Conservation (phyloP, 2,329 filamentous ascomycete genomes). For the Colletotrichum sojae region DNA sequence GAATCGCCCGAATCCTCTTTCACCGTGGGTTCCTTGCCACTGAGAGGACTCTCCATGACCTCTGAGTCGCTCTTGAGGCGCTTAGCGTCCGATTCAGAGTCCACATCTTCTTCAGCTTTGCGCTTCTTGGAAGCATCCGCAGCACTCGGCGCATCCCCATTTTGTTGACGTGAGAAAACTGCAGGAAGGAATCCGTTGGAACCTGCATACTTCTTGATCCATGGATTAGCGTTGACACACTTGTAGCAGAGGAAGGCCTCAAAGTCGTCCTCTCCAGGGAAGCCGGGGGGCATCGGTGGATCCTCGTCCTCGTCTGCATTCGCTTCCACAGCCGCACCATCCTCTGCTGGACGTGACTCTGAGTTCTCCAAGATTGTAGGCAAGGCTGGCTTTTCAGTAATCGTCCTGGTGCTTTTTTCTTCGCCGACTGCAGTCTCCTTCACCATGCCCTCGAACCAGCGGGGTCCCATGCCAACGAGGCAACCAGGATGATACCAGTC, state of each 20-base stretch:
- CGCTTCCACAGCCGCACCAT: conserved; percentile 14
- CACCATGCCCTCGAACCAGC: conserved; percentile 74
- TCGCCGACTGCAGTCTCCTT: conserved; percentile 50
- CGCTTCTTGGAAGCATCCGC: conserved; percentile 70
- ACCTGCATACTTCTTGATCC: conserved; percentile 91
- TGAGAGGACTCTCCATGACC: conserved; percentile 33
- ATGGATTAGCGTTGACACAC: conserved; percentile 88
- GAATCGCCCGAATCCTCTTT: conserved; percentile 33
- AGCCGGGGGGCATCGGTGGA: conserved; percentile 83
- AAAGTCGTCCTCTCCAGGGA: conserved; percentile 91
- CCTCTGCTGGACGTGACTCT: conserved; percentile 50
- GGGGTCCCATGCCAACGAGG: conserved; percentile 82
- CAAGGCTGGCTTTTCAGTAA: conserved; percentile 49
- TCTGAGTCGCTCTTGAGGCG: conserved; percentile 64
- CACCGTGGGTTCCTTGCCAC: conserved; percentile 21
- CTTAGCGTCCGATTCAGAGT: conserved; percentile 60
- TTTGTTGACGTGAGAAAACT: conserved; percentile 65
- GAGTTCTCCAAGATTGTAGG: conserved; percentile 66
- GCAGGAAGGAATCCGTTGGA: conserved; percentile 84
- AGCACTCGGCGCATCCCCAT: conserved; percentile 33
- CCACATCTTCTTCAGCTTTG: conserved; percentile 70
- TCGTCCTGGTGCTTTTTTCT: conserved; percentile 13
- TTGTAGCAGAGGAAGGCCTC: conserved; percentile 95
- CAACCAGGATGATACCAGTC: conserved; percentile 99
- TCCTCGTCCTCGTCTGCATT: conserved; percentile 67